phyloP scores from a whole-genome alignment of 345 rosid genomes.

The Populus ilicifolia region DNA sequence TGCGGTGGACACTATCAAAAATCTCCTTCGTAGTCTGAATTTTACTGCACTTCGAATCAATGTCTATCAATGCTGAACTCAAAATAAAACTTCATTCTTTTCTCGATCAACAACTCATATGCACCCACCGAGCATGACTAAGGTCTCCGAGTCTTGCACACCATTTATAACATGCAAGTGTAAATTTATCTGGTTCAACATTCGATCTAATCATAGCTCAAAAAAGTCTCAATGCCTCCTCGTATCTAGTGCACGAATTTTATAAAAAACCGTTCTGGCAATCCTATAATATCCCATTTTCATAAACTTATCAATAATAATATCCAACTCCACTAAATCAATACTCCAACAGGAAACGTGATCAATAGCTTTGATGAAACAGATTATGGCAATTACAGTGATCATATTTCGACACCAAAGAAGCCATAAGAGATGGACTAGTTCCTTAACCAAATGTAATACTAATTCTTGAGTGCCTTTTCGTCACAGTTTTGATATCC shows the following conservation, averaged over 20 bases:
- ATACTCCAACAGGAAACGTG: constrained; percentile 33
- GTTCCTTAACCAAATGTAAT: constrained; percentile 56
- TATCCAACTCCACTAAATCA: constrained; percentile 39
- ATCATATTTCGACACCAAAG: constrained; percentile 47
- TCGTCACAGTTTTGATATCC: constrained; percentile 36
- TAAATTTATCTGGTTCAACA: no score
- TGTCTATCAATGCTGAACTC: constrained; percentile 64
- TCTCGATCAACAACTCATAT: constrained; percentile 55
- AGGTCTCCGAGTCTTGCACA: no score
- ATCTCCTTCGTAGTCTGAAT: constrained; percentile 55
- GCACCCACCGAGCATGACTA: constrained; percentile 20
- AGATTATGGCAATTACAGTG: constrained; percentile 31
- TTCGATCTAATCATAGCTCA: no score
- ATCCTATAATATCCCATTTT: constrained; percentile 44
- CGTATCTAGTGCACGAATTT: constrained; percentile 37
- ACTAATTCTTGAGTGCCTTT: constrained; percentile 45
- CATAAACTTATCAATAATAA: constrained; percentile 46
- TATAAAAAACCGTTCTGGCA: constrained; percentile 53
- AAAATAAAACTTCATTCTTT: constrained; percentile 47
- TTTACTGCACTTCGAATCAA: constrained; percentile 69
- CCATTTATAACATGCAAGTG: no score
- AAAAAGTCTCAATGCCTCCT: no score
- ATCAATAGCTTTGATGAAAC: constrained; percentile 38
- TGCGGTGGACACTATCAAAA: constrained; percentile 37
- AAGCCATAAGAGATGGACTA: constrained; percentile 48